Conservation (phyloP, 75 land plant genomes). For the Cupressus sempervirens region DNA sequence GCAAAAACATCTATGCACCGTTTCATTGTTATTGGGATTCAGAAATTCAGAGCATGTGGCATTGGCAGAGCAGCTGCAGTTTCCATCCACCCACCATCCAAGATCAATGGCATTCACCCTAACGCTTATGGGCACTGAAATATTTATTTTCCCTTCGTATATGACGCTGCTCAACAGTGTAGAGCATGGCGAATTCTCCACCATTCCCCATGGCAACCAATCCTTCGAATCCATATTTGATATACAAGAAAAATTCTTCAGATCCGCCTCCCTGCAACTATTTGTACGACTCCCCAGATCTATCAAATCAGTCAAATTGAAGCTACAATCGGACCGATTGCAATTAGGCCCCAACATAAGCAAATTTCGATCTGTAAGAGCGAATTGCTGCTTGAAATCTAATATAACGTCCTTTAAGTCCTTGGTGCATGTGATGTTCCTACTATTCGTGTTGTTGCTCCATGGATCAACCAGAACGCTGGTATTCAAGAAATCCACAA, state of each 20-base stretch:
- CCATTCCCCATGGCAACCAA: not conserved
- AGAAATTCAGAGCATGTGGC: not conserved
- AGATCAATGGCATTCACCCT: constrained; percentile 4
- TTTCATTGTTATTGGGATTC: not conserved
- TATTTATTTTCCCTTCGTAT: not conserved
- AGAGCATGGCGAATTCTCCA: not conserved
- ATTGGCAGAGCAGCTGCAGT: not conserved
- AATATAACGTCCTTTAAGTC: not conserved
- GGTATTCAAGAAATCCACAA: not conserved
- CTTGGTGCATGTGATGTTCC: constrained; percentile 15
- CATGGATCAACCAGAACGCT: constrained; percentile 18
- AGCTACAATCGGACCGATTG: not conserved
- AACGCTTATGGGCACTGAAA: constrained; percentile 2
- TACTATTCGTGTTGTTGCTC: not conserved
- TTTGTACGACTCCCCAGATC: not conserved
- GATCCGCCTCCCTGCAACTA: not conserved
- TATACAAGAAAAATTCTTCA: not conserved
- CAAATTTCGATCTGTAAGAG: constrained; percentile 19
- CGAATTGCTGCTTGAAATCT: constrained; percentile 26
- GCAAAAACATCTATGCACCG: constrained; percentile 5
- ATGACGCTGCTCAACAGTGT: not conserved
- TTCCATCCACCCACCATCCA: constrained; percentile 2
- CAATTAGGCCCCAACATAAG: constrained; percentile 11
- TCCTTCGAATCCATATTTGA: not conserved
- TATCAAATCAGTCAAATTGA: not conserved